phyloP scores from a whole-genome alignment of 2,329 filamentous ascomycete genomes.

The Fusarium begoniae region DNA sequence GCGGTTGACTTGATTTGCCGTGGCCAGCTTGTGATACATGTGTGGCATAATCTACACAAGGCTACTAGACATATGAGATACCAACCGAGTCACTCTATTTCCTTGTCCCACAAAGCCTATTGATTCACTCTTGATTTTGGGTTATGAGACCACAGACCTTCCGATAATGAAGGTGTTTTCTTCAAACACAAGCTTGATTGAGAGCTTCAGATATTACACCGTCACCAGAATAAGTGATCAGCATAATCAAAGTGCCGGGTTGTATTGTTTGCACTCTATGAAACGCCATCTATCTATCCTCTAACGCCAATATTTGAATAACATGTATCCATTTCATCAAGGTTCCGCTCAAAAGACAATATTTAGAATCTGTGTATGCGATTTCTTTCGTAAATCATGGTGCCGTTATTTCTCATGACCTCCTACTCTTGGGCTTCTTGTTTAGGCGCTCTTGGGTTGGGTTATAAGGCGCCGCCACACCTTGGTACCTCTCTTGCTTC shows the following conservation, averaged over 20 bases:
- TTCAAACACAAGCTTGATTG: neutral
- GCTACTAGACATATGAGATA: neutral
- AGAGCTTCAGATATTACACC: neutral
- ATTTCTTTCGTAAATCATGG: constrained; percentile 16
- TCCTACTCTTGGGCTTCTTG: constrained; percentile 49
- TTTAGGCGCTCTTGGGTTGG: constrained; percentile 62
- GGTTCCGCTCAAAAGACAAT: constrained; percentile 22
- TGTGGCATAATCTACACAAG: neutral
- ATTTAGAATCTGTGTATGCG: neutral
- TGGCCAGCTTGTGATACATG: neutral
- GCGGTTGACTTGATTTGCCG: neutral
- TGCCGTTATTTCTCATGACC: constrained; percentile 35
- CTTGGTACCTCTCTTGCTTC: constrained; percentile 56
- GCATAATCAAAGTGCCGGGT: neutral
- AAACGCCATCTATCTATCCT: constrained; percentile 22
- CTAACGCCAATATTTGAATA: constrained; percentile 20
- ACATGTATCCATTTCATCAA: neutral
- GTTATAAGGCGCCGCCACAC: constrained; percentile 66
- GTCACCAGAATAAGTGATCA: neutral
- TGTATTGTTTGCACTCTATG: constrained; percentile 18
- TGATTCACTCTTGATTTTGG: neutral
- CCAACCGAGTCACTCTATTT: neutral
- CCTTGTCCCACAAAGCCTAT: neutral
- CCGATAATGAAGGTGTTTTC: neutral
- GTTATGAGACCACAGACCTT: neutral